phyloP scores from a whole-genome alignment of 192 early-diverging fungal genomes.

The Umbelopsis ramanniana region DNA sequence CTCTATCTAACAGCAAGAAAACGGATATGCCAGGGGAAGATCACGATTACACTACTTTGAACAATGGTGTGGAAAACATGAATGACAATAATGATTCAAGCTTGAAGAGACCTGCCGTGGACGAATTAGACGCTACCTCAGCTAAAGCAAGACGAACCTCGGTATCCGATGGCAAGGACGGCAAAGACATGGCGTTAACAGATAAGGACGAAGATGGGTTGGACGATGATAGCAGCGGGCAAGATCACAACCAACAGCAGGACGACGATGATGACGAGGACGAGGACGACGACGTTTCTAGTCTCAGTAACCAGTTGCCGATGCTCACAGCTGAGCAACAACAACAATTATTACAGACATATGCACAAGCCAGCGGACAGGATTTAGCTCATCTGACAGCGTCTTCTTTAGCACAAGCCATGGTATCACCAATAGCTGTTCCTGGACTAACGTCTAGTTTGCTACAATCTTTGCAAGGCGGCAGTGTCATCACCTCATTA shows the following conservation, averaged over 20 bases:
- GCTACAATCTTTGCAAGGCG: slow-evolving; percentile 35
- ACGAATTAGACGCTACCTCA: not conserved
- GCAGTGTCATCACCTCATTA: slow-evolving; percentile 39
- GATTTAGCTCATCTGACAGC: slow-evolving; percentile 36
- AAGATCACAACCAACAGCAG: not conserved
- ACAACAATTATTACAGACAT: slow-evolving; percentile 36
- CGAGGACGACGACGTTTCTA: not conserved
- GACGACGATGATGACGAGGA: not conserved
- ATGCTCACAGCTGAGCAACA: slow-evolving; percentile 29
- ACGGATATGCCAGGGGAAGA: slow-evolving; percentile 12
- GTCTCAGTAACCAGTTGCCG: not conserved
- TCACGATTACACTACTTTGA: not conserved
- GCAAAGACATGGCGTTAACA: not conserved
- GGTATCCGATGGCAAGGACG: not conserved
- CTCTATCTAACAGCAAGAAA: not conserved
- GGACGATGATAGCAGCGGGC: not conserved
- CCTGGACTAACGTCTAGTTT: slow-evolving; percentile 27
- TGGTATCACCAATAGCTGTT: slow-evolving; percentile 42
- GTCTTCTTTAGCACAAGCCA: slow-evolving; percentile 41
- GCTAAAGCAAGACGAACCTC: slow-evolving; percentile 11
- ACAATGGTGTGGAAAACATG: not conserved
- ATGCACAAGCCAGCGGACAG: slow-evolving; percentile 39
- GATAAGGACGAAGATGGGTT: not conserved
- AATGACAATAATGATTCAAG: not conserved
- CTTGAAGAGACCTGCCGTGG: not conserved